phyloP scores from a whole-genome alignment of 495 filamentous ascomycete genomes.

The Tuber umbilicatum region DNA sequence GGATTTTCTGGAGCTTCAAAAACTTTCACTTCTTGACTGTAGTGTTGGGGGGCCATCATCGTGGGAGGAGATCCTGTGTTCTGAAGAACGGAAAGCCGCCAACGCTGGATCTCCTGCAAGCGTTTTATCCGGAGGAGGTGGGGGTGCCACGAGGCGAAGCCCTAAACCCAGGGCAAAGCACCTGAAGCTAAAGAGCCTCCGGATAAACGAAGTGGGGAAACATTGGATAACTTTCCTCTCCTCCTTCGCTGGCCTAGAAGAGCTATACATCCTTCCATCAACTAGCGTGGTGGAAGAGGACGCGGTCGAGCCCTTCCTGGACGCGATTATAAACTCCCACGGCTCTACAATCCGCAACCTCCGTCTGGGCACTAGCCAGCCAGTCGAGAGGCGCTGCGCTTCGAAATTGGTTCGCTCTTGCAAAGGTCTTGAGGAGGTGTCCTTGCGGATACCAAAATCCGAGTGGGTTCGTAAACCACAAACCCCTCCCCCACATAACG shows the following conservation, averaged over 20 bases:
- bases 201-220: conserved; percentile 26
- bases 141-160: not conserved
- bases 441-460: conserved; percentile 24
- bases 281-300: conserved; percentile 10
- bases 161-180: not conserved
- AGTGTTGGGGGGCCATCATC: not conserved
- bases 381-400: conserved; percentile 13
- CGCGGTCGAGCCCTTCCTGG: conserved; percentile 11
- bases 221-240: conserved; percentile 23
- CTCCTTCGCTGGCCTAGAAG: conserved; percentile 26
- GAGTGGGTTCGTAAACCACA: conserved; percentile 22
- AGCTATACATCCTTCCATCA: conserved; percentile 27
- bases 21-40: not conserved
- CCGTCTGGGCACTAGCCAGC: conserved; percentile 19
- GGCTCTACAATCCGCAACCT: conserved; percentile 17
- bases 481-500: not conserved
- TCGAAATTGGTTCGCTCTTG: conserved; percentile 24
- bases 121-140: not conserved
- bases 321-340: conserved; percentile 20
- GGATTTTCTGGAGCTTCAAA: not conserved
- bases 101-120: not conserved
- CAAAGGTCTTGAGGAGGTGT: conserved; percentile 21
- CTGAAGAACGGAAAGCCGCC: not conserved
- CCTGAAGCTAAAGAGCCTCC: conserved; percentile 22
- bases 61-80: not conserved